Evolutionary conservation across 1,284 basidiomycete genomes (phyloP).

Genomic region (Violaceomyces palustris): DNA sequence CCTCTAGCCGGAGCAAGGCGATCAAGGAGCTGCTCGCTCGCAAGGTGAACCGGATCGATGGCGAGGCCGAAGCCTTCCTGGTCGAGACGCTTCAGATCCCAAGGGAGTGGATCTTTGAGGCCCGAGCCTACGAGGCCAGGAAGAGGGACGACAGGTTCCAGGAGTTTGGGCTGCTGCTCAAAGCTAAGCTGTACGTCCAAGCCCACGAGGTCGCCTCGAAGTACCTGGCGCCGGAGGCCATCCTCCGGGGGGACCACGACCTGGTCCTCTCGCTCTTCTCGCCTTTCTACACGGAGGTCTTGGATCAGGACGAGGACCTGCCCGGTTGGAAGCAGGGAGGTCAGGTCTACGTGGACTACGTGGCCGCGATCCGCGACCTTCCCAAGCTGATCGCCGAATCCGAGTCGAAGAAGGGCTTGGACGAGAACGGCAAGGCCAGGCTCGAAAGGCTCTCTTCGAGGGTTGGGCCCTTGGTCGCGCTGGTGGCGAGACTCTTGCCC

Average conservation of each 20-base stretch:
- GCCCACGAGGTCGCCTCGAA: slow-evolving; percentile 77
- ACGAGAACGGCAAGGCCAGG: slow-evolving; percentile 1
- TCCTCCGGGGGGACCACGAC: slow-evolving; percentile 71
- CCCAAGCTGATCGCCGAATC: slow-evolving; percentile 59
- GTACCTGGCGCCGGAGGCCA: slow-evolving; percentile 83
- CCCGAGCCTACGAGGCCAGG: slow-evolving; percentile 65
- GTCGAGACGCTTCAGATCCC: slow-evolving; percentile 75
- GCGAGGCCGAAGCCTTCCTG: slow-evolving; percentile 68
- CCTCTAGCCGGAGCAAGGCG: slow-evolving; percentile 64
- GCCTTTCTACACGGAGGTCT: slow-evolving; percentile 62
- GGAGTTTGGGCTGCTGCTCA: slow-evolving; percentile 72
- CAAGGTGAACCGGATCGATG: slow-evolving; percentile 64
- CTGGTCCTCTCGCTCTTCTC: slow-evolving; percentile 71
- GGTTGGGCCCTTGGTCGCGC: no score
- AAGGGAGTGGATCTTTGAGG: slow-evolving; percentile 76
- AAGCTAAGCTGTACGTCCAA: slow-evolving; percentile 65
- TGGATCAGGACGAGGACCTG: slow-evolving; percentile 51
- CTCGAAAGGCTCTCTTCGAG: no score
- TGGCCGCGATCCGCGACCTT: slow-evolving; percentile 59
- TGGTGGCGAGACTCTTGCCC: slow-evolving; percentile 3
- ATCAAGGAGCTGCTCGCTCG: slow-evolving; percentile 75
- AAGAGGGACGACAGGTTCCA: slow-evolving; percentile 65
- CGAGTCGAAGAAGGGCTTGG: slow-evolving; percentile 41
- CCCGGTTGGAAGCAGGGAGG: slow-evolving; percentile 49
- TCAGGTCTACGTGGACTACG: slow-evolving; percentile 42